Conservation (phyloP, 192 early-diverging fungal genomes). For the Coemansia sp. region DNA sequence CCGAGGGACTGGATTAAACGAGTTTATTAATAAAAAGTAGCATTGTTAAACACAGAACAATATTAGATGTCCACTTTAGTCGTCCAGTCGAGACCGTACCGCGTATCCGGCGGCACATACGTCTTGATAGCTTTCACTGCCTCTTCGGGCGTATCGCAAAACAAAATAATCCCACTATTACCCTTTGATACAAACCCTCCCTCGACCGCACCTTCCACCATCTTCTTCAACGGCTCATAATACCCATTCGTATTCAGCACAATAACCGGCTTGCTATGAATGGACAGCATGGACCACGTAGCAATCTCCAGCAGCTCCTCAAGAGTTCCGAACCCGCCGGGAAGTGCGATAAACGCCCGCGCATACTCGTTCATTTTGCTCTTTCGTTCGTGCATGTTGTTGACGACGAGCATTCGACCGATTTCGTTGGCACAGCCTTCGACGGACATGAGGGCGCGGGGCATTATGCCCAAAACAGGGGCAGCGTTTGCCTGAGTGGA, state of each 20-base stretch:
- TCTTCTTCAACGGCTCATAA: slow-evolving; percentile 65
- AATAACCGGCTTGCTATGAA: slow-evolving; percentile 80
- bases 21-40: not conserved
- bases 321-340: slow-evolving; percentile 85
- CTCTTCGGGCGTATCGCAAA: slow-evolving; percentile 62
- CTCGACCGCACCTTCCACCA: slow-evolving; percentile 63
- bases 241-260: slow-evolving; percentile 77
- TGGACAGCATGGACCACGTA: slow-evolving; percentile 77
- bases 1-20: slow-evolving; percentile 14
- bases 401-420: slow-evolving; percentile 62
- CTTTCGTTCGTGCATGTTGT: slow-evolving; percentile 87
- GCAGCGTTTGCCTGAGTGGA: slow-evolving; percentile 62
- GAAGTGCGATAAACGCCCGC: slow-evolving; percentile 78
- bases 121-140: slow-evolving; percentile 57
- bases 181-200: slow-evolving; percentile 64
- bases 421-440: slow-evolving; percentile 52
- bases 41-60: no score
- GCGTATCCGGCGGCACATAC: slow-evolving; percentile 53
- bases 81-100: slow-evolving; percentile 59
- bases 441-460: slow-evolving; percentile 58
- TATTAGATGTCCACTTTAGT: not conserved
- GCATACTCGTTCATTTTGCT: slow-evolving; percentile 65
- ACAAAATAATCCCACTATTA: slow-evolving; percentile 58
- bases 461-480: slow-evolving; percentile 74
- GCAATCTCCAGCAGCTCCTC: slow-evolving; percentile 84